Conservation (phyloP, 495 filamentous ascomycete genomes). For the Parathielavia appendiculata region DNA sequence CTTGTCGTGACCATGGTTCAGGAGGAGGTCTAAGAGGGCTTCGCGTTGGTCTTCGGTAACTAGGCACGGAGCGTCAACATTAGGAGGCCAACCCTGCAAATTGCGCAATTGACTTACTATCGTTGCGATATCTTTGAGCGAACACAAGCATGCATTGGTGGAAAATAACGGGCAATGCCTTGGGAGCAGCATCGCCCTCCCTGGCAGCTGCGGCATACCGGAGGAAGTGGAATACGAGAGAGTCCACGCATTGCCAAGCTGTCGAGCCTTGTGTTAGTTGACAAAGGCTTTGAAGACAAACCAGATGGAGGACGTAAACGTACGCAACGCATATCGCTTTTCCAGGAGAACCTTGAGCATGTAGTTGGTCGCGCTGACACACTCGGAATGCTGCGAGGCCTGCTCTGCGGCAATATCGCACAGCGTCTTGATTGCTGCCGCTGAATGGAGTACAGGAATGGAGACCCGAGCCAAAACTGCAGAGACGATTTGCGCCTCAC, state of each 20-base stretch:
- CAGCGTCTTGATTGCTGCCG: conserved; percentile 81
- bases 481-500: conserved; percentile 86
- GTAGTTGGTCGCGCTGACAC: conserved; percentile 79
- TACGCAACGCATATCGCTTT: conserved; percentile 91
- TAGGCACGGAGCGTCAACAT: conserved; percentile 8
- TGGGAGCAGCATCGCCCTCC: conserved; percentile 15
- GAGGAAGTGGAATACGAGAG: conserved; percentile 92
- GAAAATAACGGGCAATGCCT: conserved; percentile 67
- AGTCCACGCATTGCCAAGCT: conserved; percentile 82
- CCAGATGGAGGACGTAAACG: neutral
- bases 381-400: conserved; percentile 63
- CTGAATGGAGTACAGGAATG: conserved; percentile 86
- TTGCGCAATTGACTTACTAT: conserved; percentile 47
- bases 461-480: conserved; percentile 70
- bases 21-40: conserved; percentile 80
- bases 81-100: neutral
- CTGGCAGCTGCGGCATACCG: conserved; percentile 62
- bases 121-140: conserved; percentile 85
- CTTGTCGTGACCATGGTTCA: conserved; percentile 77
- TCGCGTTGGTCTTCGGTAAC: conserved; percentile 69
- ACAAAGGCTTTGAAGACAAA: neutral
- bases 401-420: conserved; percentile 92
- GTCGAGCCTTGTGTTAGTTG: conserved; percentile 10
- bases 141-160: conserved; percentile 83
- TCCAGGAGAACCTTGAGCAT: conserved; percentile 89